Percentiles rank a stretch among this genome's conserved stretches.
Evolutionary conservation across 352 stramenopile genomes (phyloP).

Genomic region (Phytophthora pisi): DNA sequence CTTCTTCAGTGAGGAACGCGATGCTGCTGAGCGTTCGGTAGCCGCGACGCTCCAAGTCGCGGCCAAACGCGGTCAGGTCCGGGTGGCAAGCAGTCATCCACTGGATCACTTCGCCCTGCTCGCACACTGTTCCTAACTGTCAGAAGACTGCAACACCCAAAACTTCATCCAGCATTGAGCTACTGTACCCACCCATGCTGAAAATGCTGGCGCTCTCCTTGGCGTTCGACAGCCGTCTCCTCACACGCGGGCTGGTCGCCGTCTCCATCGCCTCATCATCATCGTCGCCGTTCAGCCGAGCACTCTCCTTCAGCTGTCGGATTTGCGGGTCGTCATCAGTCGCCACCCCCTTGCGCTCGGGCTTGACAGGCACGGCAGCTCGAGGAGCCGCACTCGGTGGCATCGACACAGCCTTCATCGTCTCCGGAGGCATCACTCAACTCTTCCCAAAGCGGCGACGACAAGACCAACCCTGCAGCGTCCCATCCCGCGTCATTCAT

Average conservation of each 20-base stretch:
- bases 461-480: not conserved
- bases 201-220: constrained; percentile 81
- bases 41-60: constrained; percentile 62
- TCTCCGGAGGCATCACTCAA: constrained; percentile 17
- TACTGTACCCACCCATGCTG: constrained; percentile 48
- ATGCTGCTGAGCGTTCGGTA: constrained; percentile 83
- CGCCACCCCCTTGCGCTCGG: constrained; percentile 7
- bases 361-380: constrained; percentile 20
- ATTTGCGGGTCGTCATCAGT: constrained; percentile 29
- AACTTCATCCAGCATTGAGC: not conserved
- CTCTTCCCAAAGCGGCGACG: not conserved
- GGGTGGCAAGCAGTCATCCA: constrained; percentile 85
- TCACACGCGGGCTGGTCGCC: constrained; percentile 60
- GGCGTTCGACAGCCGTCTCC: constrained; percentile 74
- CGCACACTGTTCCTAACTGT: constrained; percentile 52
- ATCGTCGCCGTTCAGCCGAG: constrained; percentile 6
- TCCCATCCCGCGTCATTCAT: not conserved
- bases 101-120: constrained; percentile 83
- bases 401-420: constrained; percentile 22
- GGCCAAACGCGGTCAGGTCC: constrained; percentile 63
- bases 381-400: not conserved
- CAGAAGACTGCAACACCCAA: not conserved
- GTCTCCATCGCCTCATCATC: constrained; percentile 24
- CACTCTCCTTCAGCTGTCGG: constrained; percentile 25
- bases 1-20: constrained; percentile 80